These are phyloP conservation scores for Climacium dendroides DNA, from an alignment of 225 moss, liverwort and hornwort genomes.

Conservation along the genomic window DNA sequence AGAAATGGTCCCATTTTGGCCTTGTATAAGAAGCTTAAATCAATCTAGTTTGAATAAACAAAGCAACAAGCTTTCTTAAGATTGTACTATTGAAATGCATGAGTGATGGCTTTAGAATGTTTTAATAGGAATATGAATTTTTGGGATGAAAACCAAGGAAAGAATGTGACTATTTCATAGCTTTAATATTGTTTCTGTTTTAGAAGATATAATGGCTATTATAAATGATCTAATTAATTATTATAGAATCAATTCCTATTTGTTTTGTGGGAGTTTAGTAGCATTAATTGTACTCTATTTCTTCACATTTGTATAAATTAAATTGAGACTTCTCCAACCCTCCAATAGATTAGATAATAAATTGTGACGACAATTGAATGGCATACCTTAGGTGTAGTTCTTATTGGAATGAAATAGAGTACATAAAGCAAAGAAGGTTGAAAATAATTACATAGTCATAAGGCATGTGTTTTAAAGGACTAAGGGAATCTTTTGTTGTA, in stretches of 20 bases:
- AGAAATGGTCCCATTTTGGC: background rate
- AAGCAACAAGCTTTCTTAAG: background rate
- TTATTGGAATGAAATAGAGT: background rate
- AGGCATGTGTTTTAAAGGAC: background rate
- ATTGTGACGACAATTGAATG: accelerated
- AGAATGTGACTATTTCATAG: background rate
- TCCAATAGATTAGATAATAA: background rate
- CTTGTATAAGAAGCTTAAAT: background rate
- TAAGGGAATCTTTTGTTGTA: accelerated
- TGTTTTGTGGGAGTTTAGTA: background rate
- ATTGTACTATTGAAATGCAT: background rate
- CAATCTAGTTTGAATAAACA: background rate
- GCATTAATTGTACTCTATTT: background rate
- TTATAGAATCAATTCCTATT: background rate
- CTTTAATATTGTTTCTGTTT: accelerated
- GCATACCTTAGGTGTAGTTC: accelerated
- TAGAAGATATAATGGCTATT: background rate
- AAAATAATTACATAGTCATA: background rate
- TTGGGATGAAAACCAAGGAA: accelerated
- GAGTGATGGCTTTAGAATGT: background rate
- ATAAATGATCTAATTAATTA: no score
- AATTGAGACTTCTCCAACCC: accelerated
- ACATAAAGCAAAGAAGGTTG: background rate
- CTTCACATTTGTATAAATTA: background rate
- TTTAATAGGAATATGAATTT: background rate